Evolutionary conservation across 495 filamentous ascomycete species (phyloP).

Genomic region (Oleoguttula mirabilis): DNA sequence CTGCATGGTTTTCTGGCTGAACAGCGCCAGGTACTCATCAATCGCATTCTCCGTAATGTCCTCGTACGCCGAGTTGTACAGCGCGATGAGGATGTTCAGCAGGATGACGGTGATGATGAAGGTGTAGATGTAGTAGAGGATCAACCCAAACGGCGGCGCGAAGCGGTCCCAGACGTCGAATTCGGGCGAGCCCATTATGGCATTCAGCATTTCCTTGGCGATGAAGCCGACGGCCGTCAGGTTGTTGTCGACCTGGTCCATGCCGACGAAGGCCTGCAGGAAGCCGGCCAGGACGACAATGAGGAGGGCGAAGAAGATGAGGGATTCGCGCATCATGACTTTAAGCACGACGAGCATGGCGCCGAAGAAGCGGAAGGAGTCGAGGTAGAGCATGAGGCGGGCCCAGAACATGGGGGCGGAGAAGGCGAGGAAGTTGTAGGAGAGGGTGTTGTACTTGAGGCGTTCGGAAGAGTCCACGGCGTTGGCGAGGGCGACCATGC

Average conservation of each 20-base stretch:
- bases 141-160: conserved; percentile 67
- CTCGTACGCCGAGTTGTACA: conserved; percentile 93
- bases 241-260: conserved; percentile 59
- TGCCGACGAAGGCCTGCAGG: conserved; percentile 86
- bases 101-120: conserved; percentile 92
- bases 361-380: conserved; percentile 88
- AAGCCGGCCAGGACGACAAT: conserved; percentile 79
- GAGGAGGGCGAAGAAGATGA: conserved; percentile 96
- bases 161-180: conserved; percentile 78
- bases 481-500: conserved; percentile 64
- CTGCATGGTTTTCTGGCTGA: conserved; percentile 82
- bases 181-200: conserved; percentile 78
- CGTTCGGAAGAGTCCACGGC: conserved; percentile 40
- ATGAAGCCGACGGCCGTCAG: conserved; percentile 56
- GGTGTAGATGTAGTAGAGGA: conserved; percentile 90
- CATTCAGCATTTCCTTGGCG: conserved; percentile 79
- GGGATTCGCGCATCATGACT: conserved; percentile 97
- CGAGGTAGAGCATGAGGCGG: conserved; percentile 82
- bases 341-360: conserved; percentile 95
- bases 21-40: conserved; percentile 85
- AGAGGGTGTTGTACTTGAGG: conserved; percentile 59
- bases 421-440: conserved; percentile 88
- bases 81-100: conserved; percentile 85
- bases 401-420: conserved; percentile 95
- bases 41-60: conserved; percentile 90